Conservation (phyloP, 148 eudicot genomes). For the Fallopia convolvulus region DNA sequence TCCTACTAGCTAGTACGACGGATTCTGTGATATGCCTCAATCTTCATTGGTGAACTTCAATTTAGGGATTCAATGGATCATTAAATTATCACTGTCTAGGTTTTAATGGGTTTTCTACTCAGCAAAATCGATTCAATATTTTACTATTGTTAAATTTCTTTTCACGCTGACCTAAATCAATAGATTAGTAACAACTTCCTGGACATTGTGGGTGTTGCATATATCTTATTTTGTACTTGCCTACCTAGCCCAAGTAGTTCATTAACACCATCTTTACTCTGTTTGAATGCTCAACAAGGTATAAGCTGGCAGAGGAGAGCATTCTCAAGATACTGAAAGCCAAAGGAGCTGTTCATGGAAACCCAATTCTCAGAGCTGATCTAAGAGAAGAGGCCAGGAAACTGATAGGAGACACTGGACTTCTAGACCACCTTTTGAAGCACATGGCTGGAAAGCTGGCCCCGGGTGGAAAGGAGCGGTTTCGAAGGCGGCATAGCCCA, state of each 20-base stretch:
- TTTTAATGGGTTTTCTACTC: background rate
- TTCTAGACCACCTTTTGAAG: constrained; percentile 88
- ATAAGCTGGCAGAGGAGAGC: constrained; percentile 60
- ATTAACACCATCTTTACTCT: background rate
- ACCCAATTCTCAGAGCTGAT: constrained; percentile 65
- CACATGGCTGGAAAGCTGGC: constrained; percentile 88
- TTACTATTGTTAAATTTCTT: too few species aligned
- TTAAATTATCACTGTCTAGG: background rate
- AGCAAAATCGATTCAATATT: background rate
- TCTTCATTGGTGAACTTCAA: background rate
- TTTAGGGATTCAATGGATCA: background rate
- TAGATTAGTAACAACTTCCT: too few species aligned
- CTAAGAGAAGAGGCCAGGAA: constrained; percentile 77
- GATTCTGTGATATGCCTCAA: background rate
- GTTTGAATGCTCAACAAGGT: constrained; percentile 32
- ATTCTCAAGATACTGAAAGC: constrained; percentile 72
- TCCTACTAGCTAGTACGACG: background rate
- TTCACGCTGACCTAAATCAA: too few species aligned
- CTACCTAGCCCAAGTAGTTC: too few species aligned
- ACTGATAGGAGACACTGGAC: constrained; percentile 81
- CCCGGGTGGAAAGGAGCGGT: constrained; percentile 74
- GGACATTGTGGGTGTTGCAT: too few species aligned
- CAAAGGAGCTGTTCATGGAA: constrained; percentile 49
- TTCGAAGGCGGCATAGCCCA: constrained; percentile 73
- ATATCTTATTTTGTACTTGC: too few species aligned